phyloP scores from a whole-genome alignment of 148 eudicot species.

The Linanthus parryae region DNA sequence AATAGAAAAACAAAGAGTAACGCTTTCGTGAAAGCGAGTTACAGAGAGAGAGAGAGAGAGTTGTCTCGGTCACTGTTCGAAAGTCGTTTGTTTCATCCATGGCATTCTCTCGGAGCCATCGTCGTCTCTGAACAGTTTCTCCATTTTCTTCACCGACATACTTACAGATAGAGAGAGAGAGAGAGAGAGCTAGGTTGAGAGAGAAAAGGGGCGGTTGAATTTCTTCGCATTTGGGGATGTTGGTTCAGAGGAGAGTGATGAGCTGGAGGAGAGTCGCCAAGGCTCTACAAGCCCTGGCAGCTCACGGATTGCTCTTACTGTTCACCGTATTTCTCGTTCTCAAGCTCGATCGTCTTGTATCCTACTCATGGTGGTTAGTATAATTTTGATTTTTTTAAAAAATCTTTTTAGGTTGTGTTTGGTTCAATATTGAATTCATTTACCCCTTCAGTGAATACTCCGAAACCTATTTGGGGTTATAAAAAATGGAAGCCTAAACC shows the following conservation, averaged over 20 bases:
- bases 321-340: conserved; percentile 36
- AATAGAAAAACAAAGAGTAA: too few relatives aligned
- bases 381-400: neutral
- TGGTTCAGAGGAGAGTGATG: conserved; percentile 14
- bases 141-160: neutral
- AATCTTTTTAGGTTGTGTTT: neutral
- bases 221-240: neutral
- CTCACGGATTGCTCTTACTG: conserved; percentile 30
- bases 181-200: too few relatives aligned
- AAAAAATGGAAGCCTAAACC: too few relatives aligned
- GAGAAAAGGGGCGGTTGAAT: neutral
- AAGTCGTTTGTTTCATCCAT: too few relatives aligned
- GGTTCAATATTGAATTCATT: neutral
- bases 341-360: conserved; percentile 25
- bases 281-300: conserved; percentile 27
- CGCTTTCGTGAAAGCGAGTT: too few relatives aligned
- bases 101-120: conserved; percentile 1
- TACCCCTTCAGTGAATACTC: neutral
- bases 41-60: too few relatives aligned
- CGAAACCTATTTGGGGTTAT: too few relatives aligned
- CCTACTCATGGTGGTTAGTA: conserved; percentile 40
- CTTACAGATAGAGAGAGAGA: neutral
- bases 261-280: conserved; percentile 28
- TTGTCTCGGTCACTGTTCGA: too few relatives aligned
- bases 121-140: conserved; percentile 4